Evolutionary conservation across 139 green algal genomes (phyloP), one percentile per base, ranked within the genome.

Genomic region (Chlamydomonas schloesseri): DNA sequence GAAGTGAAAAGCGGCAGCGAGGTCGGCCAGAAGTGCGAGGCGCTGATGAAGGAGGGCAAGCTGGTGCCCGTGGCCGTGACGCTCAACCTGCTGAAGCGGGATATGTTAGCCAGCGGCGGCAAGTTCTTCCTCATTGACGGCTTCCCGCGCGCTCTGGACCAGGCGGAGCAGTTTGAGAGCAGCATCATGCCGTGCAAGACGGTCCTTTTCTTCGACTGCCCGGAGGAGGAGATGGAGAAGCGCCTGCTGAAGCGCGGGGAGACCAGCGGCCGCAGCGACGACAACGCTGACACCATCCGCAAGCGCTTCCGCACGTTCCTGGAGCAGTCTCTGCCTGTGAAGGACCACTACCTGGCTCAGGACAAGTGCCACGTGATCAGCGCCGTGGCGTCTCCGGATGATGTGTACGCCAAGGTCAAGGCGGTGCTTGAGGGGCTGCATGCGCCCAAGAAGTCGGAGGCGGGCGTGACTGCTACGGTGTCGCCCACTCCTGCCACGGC

Each of bases 301-400:
- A 99, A 99, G 91, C 94, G 97, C 34, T 99, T 99, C 88, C 91
- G 93, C 76, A 97, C 96, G n/a, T 99, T 99, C 73, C 69, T 97
- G 50, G 92, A 97, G 53, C 84, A 93, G 62, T 96, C 88, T 71
- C 90, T 98, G 92, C 97, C 97, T 2, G 95, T 99, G 3, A 91
- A 98, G 37, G 76, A 97, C n/a, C 89, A 97, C 91, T 99, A 98
- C 74, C 80, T 93, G 46, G 50, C 31, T 2, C 81, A 91, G 89
- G 92, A 92, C 74, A 98, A 98, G 90, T 90, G 86, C 78, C 72
- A 81, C 21, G 91, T 86, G 23, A 57, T 86, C 88, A 78, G 97
- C 94, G 46, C 84, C 53, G 70, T 81, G 34, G 67, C 58, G 14
- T 3, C 47, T 11, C 74, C 75, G 10, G 58, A 81, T n/a, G 84